Conservation (phyloP, 208 protist genomes). For the Acanthamoeba royreba region DNA sequence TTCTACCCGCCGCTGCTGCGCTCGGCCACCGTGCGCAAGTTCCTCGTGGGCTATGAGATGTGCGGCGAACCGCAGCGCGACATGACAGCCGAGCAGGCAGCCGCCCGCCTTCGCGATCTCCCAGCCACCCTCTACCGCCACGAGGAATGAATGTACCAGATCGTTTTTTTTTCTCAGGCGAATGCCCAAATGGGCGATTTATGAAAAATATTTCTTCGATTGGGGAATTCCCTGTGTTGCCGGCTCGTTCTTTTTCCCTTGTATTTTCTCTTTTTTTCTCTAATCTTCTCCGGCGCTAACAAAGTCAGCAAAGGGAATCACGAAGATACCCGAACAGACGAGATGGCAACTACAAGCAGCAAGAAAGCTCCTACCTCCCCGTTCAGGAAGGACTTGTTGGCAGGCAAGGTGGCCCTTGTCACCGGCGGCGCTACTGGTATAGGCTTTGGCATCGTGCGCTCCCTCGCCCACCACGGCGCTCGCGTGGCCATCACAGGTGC, state of each 20-base stretch:
- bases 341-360: not conserved
- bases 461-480: slow-evolving; percentile 39
- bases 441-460: slow-evolving; percentile 48
- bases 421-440: slow-evolving; percentile 71
- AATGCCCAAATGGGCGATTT: no score
- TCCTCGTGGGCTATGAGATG: slow-evolving; percentile 71
- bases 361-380: not conserved
- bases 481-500: not conserved
- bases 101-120: slow-evolving; percentile 34
- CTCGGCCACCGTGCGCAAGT: slow-evolving; percentile 67
- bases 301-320: not conserved
- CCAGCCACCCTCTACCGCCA: not conserved
- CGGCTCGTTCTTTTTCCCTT: no score
- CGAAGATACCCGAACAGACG: no score
- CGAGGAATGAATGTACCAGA: no score
- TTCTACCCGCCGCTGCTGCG: slow-evolving; percentile 69
- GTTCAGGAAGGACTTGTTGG: slow-evolving; percentile 31
- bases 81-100: slow-evolving; percentile 68
- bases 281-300: no score
- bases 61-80: slow-evolving; percentile 62
- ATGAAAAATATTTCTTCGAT: no score
- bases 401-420: slow-evolving; percentile 61
- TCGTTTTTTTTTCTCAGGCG: no score
- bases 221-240: no score
- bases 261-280: no score